Conservation (phyloP, 106 monocot genomes). For the Alisma plantagoaquatica region DNA sequence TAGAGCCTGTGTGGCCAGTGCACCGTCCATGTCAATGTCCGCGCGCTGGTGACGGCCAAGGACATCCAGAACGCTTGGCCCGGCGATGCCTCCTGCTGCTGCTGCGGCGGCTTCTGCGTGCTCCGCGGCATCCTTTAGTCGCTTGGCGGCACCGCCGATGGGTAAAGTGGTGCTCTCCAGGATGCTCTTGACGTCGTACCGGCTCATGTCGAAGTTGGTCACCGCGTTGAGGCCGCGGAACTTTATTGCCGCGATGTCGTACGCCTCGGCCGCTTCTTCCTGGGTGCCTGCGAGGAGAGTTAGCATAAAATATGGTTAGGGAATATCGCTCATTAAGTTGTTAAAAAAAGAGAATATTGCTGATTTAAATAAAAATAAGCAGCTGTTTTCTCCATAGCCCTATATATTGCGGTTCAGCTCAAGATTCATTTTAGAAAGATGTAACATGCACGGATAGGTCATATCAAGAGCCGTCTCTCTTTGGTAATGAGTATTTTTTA, state of each 20-base stretch:
- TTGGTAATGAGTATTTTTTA: too few species aligned
- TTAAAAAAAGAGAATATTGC: neutral
- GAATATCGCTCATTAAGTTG: neutral
- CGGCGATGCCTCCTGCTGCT: too few species aligned
- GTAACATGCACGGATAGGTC: too few species aligned
- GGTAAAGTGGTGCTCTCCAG: slow-evolving; percentile 89
- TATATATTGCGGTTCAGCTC: too few species aligned
- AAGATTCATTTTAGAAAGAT: too few species aligned
- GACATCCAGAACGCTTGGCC: too few species aligned
- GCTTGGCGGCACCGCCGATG: slow-evolving; percentile 84
- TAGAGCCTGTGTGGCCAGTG: slow-evolving; percentile 25
- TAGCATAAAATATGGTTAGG: neutral
- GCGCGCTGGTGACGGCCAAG: too few species aligned
- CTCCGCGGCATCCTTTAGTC: slow-evolving; percentile 62
- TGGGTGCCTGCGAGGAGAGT: slow-evolving; percentile 52
- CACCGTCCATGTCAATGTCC: too few species aligned
- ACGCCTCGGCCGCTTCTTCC: slow-evolving; percentile 97
- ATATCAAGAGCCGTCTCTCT: too few species aligned
- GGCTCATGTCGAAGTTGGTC: slow-evolving; percentile 99
- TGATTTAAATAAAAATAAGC: neutral
- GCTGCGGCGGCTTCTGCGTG: slow-evolving; percentile 19
- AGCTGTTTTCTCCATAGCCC: too few species aligned
- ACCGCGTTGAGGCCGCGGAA: slow-evolving; percentile 95
- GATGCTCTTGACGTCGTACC: slow-evolving; percentile 96
- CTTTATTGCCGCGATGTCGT: slow-evolving; percentile 97